Base-by-base conservation (phyloP, 441 rosid genomes). In the Erodium moschatum region DNA sequence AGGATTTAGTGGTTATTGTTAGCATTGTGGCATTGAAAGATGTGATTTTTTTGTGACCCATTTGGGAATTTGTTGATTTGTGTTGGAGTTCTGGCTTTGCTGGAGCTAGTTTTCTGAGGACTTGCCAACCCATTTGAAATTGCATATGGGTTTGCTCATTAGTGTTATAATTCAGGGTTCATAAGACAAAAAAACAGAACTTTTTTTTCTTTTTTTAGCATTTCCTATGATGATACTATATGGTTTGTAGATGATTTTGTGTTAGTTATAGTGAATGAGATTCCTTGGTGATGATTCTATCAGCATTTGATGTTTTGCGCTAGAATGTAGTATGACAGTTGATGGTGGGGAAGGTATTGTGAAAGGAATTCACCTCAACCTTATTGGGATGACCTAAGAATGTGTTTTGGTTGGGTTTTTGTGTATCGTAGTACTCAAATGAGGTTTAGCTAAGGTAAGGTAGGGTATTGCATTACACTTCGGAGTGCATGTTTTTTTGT, bases 41-140 rank as follows among this genome's bases (percentile, higher is more conserved):
- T 54, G 61, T 5, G 24, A 16, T 15, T 54, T 54, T 35, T 35
- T 35, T 16, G 61, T 54, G 61, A 12, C 70, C 52, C 65, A 35
- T 72, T 70, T 60, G 66, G 35, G 11, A 18, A 16, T 66, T 66
- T 67, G 11, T 7, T 56, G 24, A 15, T 16, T 56, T 56, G 27
- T 56, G 0, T 56, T 18, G 62, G 27, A 18, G 21, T 7, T 56
- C 11, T 52, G 7, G 19, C 20, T 52, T 56, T 54, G 61, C 61
- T 16, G 61, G 18, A 19, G 3, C 2, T 54, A 54, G 61, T 54
- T 54, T 19, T 56, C 10, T 56, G 24, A 56, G 11, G 18, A 18
- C 10, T 56, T 19, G 21, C 24, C 21, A 44, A 18, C 62, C 62
- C 62, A 16, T 56, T 56, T 56, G 24, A 56, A 56, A 10, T 56